Evolutionary conservation across 345 rosid species (phyloP).

Genomic region (Raphanus raphanistrum): DNA sequence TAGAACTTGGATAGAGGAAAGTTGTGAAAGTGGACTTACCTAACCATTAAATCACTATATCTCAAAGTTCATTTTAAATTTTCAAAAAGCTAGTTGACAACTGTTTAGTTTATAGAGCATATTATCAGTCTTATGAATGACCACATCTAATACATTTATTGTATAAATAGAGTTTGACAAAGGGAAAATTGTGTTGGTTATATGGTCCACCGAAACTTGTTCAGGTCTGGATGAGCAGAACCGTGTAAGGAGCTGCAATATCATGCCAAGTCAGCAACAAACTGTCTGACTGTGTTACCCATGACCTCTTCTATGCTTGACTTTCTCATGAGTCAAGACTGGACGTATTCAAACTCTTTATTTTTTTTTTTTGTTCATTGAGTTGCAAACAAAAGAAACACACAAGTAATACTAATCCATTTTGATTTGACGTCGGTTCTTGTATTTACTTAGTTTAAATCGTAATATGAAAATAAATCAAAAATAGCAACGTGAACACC

Average conservation of each 20-base stretch:
- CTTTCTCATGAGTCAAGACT: slow-evolving; percentile 25
- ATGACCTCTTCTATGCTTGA: slow-evolving; percentile 38
- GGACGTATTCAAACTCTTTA: slow-evolving; percentile 22
- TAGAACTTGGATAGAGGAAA: background rate
- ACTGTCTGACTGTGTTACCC: slow-evolving; percentile 23
- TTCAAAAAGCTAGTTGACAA: background rate
- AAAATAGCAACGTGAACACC: background rate
- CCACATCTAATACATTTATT: background rate
- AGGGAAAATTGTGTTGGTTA: background rate
- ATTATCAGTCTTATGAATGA: slow-evolving; percentile 3
- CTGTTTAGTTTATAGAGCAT: background rate
- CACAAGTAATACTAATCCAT: background rate
- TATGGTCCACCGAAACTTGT: slow-evolving; percentile 21
- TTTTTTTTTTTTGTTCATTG: background rate
- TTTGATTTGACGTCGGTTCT: background rate
- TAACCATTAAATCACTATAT: background rate
- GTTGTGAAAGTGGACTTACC: background rate
- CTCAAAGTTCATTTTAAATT: background rate
- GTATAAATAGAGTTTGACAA: slow-evolving; percentile 20
- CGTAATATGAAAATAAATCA: background rate
- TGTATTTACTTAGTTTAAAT: background rate
- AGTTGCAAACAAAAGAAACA: background rate
- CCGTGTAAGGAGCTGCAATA: slow-evolving; percentile 26
- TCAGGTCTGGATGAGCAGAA: slow-evolving; percentile 15
- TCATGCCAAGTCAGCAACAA: slow-evolving; percentile 33